phyloP scores from a whole-genome alignment of 2,329 filamentous ascomycete species.

The Sclerotinia spermophila region DNA sequence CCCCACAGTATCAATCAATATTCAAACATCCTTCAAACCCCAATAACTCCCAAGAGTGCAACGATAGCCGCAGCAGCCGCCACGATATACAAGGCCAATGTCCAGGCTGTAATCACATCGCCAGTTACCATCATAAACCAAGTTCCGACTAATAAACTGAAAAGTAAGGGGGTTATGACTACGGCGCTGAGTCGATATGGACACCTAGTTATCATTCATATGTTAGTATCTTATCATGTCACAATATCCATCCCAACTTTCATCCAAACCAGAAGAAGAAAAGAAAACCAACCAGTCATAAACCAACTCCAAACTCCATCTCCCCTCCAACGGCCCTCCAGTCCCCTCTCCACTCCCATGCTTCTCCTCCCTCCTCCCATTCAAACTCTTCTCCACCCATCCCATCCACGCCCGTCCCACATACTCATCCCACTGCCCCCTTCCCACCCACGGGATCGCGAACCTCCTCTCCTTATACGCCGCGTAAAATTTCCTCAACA shows the following conservation, averaged over 20 bases:
- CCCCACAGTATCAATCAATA: neutral
- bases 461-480: neutral
- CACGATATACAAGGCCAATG: conserved; percentile 29
- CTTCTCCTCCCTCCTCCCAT: neutral
- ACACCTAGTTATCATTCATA: conserved; percentile 24
- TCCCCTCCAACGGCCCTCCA: conserved; percentile 2
- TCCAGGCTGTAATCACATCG: conserved; percentile 31
- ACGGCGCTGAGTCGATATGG: conserved; percentile 28
- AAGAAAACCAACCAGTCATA: conserved; percentile 5
- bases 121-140: conserved; percentile 27
- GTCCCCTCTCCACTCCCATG: neutral
- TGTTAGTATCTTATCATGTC: conserved; percentile 15
- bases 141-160: conserved; percentile 24
- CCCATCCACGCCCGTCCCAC: neutral
- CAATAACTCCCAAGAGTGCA: conserved; percentile 31
- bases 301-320: conserved; percentile 10
- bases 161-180: conserved; percentile 24
- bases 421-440: conserved; percentile 6
- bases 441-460: neutral
- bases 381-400: neutral
- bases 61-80: conserved; percentile 31
- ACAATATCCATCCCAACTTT: neutral
- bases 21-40: conserved; percentile 31
- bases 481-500: neutral
- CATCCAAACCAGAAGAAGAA: neutral